phyloP scores from a whole-genome alignment of 2,329 filamentous ascomycete species.

The Keithomyces neogunnii region DNA sequence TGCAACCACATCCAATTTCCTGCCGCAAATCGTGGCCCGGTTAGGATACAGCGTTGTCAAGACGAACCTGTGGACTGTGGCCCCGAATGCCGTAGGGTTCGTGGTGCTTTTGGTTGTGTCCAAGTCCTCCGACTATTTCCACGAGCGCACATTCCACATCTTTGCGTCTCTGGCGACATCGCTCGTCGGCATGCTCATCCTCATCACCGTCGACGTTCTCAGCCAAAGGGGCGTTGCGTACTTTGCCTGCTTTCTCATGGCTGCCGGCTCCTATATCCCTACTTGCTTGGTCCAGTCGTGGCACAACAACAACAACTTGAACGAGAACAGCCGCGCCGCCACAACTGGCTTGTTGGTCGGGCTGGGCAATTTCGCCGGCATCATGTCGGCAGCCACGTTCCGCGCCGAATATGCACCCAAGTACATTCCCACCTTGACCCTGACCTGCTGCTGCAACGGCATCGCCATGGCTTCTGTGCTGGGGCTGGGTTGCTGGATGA shows the following conservation, averaged over 20 bases:
- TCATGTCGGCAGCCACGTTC: slow-evolving; percentile 36
- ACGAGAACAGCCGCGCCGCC: slow-evolving; percentile 37
- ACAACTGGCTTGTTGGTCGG: slow-evolving; percentile 39
- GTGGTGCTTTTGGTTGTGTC: slow-evolving; percentile 34
- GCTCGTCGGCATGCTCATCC: slow-evolving; percentile 33
- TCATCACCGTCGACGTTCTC: slow-evolving; percentile 32
- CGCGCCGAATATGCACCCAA: slow-evolving; percentile 37
- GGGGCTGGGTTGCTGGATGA: slow-evolving; percentile 35
- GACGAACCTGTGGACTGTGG: slow-evolving; percentile 40
- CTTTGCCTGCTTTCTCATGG: slow-evolving; percentile 41
- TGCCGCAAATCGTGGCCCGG: slow-evolving; percentile 36
- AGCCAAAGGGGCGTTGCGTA: slow-evolving; percentile 35
- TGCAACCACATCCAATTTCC: slow-evolving; percentile 26
- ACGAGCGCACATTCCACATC: slow-evolving; percentile 38
- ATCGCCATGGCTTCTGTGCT: slow-evolving; percentile 30
- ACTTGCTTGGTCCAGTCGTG: slow-evolving; percentile 38
- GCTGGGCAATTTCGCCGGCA: slow-evolving; percentile 38
- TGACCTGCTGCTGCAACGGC: slow-evolving; percentile 29
- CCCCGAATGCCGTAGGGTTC: slow-evolving; percentile 38
- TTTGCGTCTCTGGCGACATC: slow-evolving; percentile 24
- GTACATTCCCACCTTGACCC: slow-evolving; percentile 37
- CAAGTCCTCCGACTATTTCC: slow-evolving; percentile 33
- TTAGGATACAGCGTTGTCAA: slow-evolving; percentile 34
- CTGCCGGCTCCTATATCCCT: slow-evolving; percentile 35
- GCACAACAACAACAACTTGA: slow-evolving; percentile 45